Evolutionary conservation across 352 stramenopile species (phyloP).

Genomic region (Pythium aquatile): DNA sequence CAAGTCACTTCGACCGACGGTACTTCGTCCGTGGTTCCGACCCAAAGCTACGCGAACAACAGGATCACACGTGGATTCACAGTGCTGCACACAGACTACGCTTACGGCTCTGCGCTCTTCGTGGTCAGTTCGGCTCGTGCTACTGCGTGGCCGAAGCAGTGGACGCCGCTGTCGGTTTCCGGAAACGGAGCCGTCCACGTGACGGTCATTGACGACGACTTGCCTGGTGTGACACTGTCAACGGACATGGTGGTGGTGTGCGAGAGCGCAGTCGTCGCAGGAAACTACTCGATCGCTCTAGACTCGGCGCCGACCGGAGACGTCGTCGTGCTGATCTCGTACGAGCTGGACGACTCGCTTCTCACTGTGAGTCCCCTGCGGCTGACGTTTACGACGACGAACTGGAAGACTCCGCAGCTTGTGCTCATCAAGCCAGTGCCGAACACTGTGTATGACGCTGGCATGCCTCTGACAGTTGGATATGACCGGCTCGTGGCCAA

Average conservation of each 20-base stretch:
- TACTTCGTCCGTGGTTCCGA: conserved; percentile 24
- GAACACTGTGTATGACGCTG: conserved; percentile 54
- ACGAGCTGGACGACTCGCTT: conserved; percentile 35
- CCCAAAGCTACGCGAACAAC: conserved; percentile 29
- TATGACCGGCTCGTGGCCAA: conserved; percentile 61
- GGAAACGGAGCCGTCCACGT: conserved; percentile 35
- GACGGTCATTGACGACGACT: conserved; percentile 56
- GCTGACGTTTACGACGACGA: conserved; percentile 44
- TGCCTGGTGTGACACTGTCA: conserved; percentile 59
- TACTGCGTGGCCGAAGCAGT: conserved; percentile 39
- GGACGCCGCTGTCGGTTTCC: conserved; percentile 36
- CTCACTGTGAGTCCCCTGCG: conserved; percentile 39
- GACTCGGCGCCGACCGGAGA: conserved; percentile 55
- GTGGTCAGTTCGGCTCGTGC: conserved; percentile 34
- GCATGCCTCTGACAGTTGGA: conserved; percentile 42
- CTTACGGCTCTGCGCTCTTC: conserved; percentile 45
- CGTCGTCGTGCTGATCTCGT: conserved; percentile 51
- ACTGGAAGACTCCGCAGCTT: conserved; percentile 55
- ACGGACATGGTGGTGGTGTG: conserved; percentile 35
- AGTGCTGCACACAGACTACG: conserved; percentile 25
- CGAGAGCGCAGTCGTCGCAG: conserved; percentile 35
- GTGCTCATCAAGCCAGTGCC: conserved; percentile 41
- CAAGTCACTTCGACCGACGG: conserved; percentile 31
- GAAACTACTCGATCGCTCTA: conserved; percentile 55
- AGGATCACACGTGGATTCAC: conserved; percentile 27